Percentiles rank a stretch among this genome's conserved stretches.
These are phyloP conservation scores for Aspergillus sparsus DNA, from an alignment of 495 filamentous ascomycete species.

Conservation along the genomic window DNA sequence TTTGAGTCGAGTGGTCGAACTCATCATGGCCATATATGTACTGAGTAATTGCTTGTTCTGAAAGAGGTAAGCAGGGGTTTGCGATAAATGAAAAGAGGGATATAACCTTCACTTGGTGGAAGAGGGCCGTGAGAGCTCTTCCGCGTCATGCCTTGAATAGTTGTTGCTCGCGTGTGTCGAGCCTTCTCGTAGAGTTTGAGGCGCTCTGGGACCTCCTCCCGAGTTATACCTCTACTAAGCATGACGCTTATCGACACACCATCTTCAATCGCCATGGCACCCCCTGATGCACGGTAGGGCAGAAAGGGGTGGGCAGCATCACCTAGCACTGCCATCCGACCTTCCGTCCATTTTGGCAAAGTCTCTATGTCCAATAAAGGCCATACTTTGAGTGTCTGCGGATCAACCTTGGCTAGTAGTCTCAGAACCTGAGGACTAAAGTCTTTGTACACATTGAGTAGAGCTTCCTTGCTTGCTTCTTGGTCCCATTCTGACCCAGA, in stretches of 20 bases:
- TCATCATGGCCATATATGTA: constrained; percentile 65
- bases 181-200: constrained; percentile 60
- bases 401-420: constrained; percentile 51
- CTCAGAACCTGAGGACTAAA: constrained; percentile 50
- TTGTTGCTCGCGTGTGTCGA: constrained; percentile 53
- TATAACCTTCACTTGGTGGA: constrained; percentile 24
- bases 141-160: constrained; percentile 55
- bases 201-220: constrained; percentile 49
- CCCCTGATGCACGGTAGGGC: constrained; percentile 58
- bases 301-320: constrained; percentile 66
- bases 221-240: constrained; percentile 42
- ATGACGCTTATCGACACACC: constrained; percentile 57
- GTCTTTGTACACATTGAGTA: constrained; percentile 52
- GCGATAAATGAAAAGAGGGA: neutral
- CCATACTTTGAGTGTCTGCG: constrained; percentile 56
- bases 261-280: constrained; percentile 62
- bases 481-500: constrained; percentile 45
- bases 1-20: constrained; percentile 52
- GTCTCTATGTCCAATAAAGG: constrained; percentile 58
- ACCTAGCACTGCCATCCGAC: constrained; percentile 54
- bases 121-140: constrained; percentile 30
- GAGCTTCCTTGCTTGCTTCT: constrained; percentile 41
- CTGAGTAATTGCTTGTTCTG: constrained; percentile 50
- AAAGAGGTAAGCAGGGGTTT: neutral
- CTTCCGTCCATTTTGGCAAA: constrained; percentile 55